These are phyloP conservation scores for Quaeritorhiza haematococci DNA, from an alignment of 371 early-diverging fungal genomes.

Conservation along the genomic window DNA sequence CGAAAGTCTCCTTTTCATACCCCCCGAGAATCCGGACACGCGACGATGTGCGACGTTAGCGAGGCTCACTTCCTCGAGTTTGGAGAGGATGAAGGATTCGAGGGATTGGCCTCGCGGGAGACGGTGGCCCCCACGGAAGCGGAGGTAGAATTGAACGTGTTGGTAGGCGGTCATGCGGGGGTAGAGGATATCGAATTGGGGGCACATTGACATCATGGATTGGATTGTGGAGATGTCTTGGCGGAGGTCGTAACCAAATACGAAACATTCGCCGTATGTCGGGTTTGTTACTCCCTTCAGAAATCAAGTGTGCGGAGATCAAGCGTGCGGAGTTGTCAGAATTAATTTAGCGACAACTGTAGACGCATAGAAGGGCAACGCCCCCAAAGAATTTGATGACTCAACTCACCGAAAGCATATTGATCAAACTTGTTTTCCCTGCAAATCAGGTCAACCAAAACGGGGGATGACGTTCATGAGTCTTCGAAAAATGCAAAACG, in stretches of 20 bases:
- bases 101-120: background rate
- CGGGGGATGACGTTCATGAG: background rate
- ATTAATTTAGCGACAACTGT: too few species aligned
- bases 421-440: constrained; percentile 9
- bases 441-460: background rate
- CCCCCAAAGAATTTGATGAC: background rate
- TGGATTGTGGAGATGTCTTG: constrained; percentile 13
- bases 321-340: too few species aligned
- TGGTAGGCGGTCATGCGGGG: constrained; percentile 16
- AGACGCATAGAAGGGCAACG: background rate
- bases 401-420: constrained; percentile 9
- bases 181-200: constrained; percentile 26
- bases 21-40: constrained; percentile 21
- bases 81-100: constrained; percentile 1
- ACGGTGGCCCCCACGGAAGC: constrained; percentile 15
- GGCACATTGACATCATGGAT: constrained; percentile 16
- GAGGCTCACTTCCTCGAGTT: constrained; percentile 15
- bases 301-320: background rate
- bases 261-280: constrained; percentile 24
- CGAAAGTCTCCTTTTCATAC: constrained; percentile 26
- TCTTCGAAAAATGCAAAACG: background rate
- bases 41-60: constrained; percentile 11
- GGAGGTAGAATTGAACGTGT: constrained; percentile 22
- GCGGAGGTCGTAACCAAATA: constrained; percentile 23
- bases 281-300: constrained; percentile 11